Evolutionary conservation across 2,329 filamentous ascomycete genomes (phyloP).

Genomic region (Leptographium flavum): DNA sequence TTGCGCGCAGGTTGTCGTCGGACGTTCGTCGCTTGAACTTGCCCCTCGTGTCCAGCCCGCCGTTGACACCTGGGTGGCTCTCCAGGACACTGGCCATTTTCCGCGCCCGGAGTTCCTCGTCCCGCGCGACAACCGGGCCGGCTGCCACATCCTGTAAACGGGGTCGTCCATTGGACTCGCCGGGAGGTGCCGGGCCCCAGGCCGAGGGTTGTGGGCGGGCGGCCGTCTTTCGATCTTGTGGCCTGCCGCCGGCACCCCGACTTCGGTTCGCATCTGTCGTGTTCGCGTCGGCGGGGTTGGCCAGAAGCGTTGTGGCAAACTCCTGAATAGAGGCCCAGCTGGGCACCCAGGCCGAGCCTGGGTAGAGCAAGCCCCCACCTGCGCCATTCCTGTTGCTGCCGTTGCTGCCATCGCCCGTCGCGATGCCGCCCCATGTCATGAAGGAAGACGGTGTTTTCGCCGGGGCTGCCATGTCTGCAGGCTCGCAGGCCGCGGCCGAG

Average conservation of each 20-base stretch:
- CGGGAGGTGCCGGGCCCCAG: conserved; percentile 39
- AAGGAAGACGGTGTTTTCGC: neutral
- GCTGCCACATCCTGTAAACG: conserved; percentile 34
- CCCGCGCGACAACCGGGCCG: conserved; percentile 33
- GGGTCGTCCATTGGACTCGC: conserved; percentile 17
- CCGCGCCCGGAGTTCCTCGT: conserved; percentile 39
- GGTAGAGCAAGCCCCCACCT: neutral
- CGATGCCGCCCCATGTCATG: neutral
- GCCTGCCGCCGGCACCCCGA: conserved; percentile 18
- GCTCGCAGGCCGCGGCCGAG: neutral
- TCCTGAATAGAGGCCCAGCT: conserved; percentile 42
- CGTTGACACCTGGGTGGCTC: conserved; percentile 45
- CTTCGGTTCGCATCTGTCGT: conserved; percentile 15
- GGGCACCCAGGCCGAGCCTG: conserved; percentile 28
- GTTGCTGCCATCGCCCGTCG: neutral
- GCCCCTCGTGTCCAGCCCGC: conserved; percentile 38
- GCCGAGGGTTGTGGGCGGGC: conserved; percentile 16
- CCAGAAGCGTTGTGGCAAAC: conserved; percentile 32
- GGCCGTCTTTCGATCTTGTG: conserved; percentile 7
- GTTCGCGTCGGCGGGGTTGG: conserved; percentile 20
- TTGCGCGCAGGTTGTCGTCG: conserved; percentile 36
- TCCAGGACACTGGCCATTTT: conserved; percentile 46
- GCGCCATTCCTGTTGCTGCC: neutral
- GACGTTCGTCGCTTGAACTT: conserved; percentile 54
- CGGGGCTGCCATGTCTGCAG: neutral